Base-by-base conservation (phyloP, 495 filamentous ascomycete genomes). In the Neurospora sp. region DNA sequence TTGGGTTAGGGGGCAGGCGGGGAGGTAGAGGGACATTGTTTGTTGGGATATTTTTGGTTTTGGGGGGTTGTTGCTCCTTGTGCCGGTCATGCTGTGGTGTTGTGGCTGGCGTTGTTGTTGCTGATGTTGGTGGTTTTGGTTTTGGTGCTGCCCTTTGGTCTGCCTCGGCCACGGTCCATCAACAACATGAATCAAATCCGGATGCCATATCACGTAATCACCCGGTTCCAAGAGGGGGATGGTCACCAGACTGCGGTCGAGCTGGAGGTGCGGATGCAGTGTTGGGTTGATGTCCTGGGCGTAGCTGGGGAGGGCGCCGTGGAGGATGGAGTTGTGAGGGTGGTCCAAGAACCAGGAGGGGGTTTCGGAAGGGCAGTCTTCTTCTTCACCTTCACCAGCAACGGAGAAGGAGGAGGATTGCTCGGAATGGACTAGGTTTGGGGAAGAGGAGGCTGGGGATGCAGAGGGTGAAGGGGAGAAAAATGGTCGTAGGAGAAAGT, bases 151-250 rank as follows among this genome's bases (percentile, higher is more conserved):
- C 3, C 79, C 71, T 48, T 71, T 3, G 27, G 27, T 73, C 72
- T 7, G 82, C 78, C 14, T 75, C 74, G 70, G 40, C 68, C 12
- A 38, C 72, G 48, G 12, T 3, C 69, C 20, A 40, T 79, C 71
- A 48, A 77, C 72, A 45, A 76, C 73, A 75, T 84, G 78, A 17
- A 83, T 78, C 9, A 78, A 75, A 44, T 91, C 94, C 72, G 93
- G 95, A 79, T 97, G 94, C 94, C 94, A 97, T 20, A 90, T 87
- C 5, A 97, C 92, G 79, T 92, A 97, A 80, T 97, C 94, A 9
- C 94, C 94, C 2, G 94, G 92, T 39, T 87, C 83, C 45, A 97
- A 89, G 12, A 81, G 79, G 0, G 94, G 94, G 3, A 96, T 83
- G 42, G 90, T 86, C 4, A 94, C 87, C 89, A 97, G 93, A 9